phyloP scores from a whole-genome alignment of 75 land plant species.

The Pseudotsuga menziesii region DNA sequence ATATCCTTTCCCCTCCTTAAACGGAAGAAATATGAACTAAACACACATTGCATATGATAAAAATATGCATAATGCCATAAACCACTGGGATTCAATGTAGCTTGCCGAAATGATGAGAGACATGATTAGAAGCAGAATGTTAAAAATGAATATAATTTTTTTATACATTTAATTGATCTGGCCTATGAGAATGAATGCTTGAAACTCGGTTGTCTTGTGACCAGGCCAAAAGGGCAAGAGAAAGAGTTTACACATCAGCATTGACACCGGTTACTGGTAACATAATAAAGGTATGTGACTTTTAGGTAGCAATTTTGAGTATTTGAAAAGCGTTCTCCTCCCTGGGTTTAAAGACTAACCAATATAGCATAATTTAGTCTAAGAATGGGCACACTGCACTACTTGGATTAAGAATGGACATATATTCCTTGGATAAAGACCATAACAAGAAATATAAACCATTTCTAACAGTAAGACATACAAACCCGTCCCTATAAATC shows the following conservation, averaged over 20 bases:
- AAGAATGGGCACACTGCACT: too few species aligned
- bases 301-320: too few species aligned
- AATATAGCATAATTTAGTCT: too few species aligned
- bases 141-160: background rate
- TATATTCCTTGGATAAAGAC: too few species aligned
- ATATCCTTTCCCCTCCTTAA: background rate
- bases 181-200: background rate
- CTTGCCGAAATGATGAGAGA: slow-evolving; percentile 5
- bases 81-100: background rate
- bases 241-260: slow-evolving; percentile 4
- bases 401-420: too few species aligned
- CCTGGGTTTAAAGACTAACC: too few species aligned
- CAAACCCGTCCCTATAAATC: too few species aligned
- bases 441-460: too few species aligned
- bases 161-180: background rate
- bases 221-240: slow-evolving; percentile 2
- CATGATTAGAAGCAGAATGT: background rate
- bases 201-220: background rate
- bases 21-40: background rate
- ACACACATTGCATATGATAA: slow-evolving; percentile 8
- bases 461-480: too few species aligned
- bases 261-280: background rate
- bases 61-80: slow-evolving; percentile 4
- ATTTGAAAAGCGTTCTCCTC: too few species aligned
- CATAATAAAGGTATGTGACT: too few species aligned